Conservation (phyloP, 306 rosid genomes). For the Trichosanthes truncata region DNA sequence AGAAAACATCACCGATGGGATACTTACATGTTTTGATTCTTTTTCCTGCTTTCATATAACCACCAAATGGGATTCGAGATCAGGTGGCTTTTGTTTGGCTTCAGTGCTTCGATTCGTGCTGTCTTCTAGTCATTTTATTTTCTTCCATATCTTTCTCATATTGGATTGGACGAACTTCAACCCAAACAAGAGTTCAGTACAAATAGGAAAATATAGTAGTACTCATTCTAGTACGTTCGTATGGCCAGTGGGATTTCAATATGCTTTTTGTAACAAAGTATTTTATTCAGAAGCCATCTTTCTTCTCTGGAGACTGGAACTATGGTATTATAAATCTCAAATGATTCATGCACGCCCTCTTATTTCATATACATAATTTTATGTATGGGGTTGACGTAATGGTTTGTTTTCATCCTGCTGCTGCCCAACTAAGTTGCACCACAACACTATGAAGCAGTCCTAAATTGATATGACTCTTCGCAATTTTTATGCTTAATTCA, state of each 20-base stretch:
- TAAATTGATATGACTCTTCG: neutral
- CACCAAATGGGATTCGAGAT: neutral
- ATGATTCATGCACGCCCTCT: neutral
- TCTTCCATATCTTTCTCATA: neutral
- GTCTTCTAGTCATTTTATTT: neutral
- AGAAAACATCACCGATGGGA: neutral
- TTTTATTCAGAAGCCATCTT: neutral
- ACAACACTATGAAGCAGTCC: neutral
- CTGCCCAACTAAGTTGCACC: neutral
- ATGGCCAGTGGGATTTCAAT: neutral
- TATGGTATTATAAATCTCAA: neutral
- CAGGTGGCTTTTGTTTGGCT: neutral
- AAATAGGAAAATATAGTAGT: neutral
- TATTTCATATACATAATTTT: neutral
- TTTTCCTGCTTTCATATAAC: neutral
- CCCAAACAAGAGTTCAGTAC: neutral
- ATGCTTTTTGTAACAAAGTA: neutral
- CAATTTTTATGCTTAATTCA: neutral
- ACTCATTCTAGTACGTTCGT: neutral
- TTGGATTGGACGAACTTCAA: neutral
- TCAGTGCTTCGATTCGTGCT: neutral
- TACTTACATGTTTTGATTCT: neutral
- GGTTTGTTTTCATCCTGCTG: constrained; percentile 7
- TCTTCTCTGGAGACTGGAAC: neutral
- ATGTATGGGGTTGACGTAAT: neutral